Percentiles rank a stretch among this genome's conserved stretches.
Conservation (phyloP, 345 rosid species). For the Schrenkiella parvula region DNA sequence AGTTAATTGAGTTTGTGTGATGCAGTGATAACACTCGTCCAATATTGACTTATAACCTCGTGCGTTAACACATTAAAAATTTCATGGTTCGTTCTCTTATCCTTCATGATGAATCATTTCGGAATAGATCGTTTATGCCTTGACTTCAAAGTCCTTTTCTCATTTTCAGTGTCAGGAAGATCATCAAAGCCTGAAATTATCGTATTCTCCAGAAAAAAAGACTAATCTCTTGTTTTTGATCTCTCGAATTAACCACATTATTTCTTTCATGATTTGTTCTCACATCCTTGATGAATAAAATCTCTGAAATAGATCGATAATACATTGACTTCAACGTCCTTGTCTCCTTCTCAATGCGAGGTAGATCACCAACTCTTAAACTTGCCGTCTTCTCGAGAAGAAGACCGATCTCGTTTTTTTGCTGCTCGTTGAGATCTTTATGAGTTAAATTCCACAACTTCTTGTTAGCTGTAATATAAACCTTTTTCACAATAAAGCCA, state of each 20-base stretch:
- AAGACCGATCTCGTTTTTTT: constrained; percentile 48
- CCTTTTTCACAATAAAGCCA: constrained; percentile 69
- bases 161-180: too few relatives aligned
- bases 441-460: constrained; percentile 45
- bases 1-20: too few relatives aligned
- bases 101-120: too few relatives aligned
- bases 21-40: too few relatives aligned
- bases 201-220: too few relatives aligned
- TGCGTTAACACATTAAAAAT: constrained; percentile 35
- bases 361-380: constrained; percentile 25
- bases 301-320: constrained; percentile 14
- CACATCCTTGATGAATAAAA: not conserved
- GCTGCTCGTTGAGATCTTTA: constrained; percentile 37
- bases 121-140: constrained; percentile 26
- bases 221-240: too few relatives aligned
- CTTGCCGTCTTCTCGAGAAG: constrained; percentile 51
- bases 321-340: not conserved
- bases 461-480: constrained; percentile 43
- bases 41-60: constrained; percentile 41
- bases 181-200: too few relatives aligned
- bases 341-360: constrained; percentile 14
- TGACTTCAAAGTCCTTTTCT: too few relatives aligned
- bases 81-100: not conserved
- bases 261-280: too few relatives aligned
- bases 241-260: too few relatives aligned